phyloP scores from a whole-genome alignment of 495 filamentous ascomycete species.

The Penicillium cataractarum region DNA sequence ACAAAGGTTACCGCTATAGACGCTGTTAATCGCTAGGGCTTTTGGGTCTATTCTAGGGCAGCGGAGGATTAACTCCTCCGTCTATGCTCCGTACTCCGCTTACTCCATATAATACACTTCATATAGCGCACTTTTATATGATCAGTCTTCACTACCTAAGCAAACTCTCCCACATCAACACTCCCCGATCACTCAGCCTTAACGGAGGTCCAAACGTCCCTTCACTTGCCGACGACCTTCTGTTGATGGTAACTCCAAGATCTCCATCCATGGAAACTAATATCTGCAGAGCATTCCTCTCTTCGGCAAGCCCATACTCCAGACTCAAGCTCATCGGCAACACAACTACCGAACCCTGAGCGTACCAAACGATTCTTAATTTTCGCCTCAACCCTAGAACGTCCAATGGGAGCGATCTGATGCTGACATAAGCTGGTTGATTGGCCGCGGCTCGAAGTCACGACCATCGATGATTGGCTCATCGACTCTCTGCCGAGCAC shows the following conservation, averaged over 20 bases:
- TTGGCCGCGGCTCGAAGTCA: too few relatives aligned
- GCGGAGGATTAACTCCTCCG: neutral
- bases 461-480: neutral
- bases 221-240: neutral
- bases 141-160: too few relatives aligned
- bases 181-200: neutral
- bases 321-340: neutral
- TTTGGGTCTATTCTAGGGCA: too few relatives aligned
- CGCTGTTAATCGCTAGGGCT: neutral
- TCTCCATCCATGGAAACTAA: constrained; percentile 1
- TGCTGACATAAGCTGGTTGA: constrained; percentile 14
- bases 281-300: neutral
- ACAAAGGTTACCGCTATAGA: neutral
- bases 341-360: neutral
- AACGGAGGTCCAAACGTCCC: neutral
- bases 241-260: neutral
- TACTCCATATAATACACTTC: constrained; percentile 3
- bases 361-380: neutral
- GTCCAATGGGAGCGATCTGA: neutral
- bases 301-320: neutral
- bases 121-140: neutral
- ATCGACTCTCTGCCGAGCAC: constrained; percentile 8
- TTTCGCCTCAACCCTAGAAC: constrained; percentile 2
- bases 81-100: neutral
- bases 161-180: neutral